phyloP scores from a whole-genome alignment of 805 yeast genomes.

The Saccharomycopsis babjevae region DNA sequence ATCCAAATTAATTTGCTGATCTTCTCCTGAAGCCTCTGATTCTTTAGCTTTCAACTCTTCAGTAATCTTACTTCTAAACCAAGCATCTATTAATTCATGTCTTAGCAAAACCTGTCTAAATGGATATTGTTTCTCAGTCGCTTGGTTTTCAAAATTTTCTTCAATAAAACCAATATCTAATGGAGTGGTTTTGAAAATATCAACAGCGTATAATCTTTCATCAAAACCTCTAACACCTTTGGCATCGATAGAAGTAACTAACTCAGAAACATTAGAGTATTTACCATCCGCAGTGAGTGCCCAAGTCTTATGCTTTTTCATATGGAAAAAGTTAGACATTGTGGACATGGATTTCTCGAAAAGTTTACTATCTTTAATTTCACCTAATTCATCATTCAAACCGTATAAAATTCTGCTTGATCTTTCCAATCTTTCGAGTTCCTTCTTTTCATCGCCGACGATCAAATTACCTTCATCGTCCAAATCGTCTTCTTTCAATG shows the following conservation, averaged over 20 bases:
- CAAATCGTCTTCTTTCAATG: slow-evolving; percentile 32
- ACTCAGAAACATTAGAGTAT: slow-evolving; percentile 33
- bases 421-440: slow-evolving; percentile 24
- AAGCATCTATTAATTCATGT: slow-evolving; percentile 80
- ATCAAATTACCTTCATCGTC: slow-evolving; percentile 26
- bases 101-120: slow-evolving; percentile 72
- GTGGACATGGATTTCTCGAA: slow-evolving; percentile 48
- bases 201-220: slow-evolving; percentile 74
- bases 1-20: slow-evolving; percentile 38
- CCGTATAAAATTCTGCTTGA: slow-evolving; percentile 63
- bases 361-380: slow-evolving; percentile 38
- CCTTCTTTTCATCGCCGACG: slow-evolving; percentile 27
- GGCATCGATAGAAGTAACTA: slow-evolving; percentile 64
- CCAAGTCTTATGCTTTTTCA: slow-evolving; percentile 57
- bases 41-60: slow-evolving; percentile 36
- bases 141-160: slow-evolving; percentile 34
- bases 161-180: slow-evolving; percentile 71
- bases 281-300: slow-evolving; percentile 22
- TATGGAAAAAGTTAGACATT: slow-evolving; percentile 67
- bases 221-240: slow-evolving; percentile 85
- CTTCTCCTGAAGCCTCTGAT: slow-evolving; percentile 29
- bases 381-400: slow-evolving; percentile 46
- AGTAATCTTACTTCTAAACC: slow-evolving; percentile 71
- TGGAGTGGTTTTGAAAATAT: slow-evolving; percentile 76
- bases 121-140: slow-evolving; percentile 53